phyloP scores from a whole-genome alignment of 495 filamentous ascomycete genomes.

The Annulohypoxylon stygium region DNA sequence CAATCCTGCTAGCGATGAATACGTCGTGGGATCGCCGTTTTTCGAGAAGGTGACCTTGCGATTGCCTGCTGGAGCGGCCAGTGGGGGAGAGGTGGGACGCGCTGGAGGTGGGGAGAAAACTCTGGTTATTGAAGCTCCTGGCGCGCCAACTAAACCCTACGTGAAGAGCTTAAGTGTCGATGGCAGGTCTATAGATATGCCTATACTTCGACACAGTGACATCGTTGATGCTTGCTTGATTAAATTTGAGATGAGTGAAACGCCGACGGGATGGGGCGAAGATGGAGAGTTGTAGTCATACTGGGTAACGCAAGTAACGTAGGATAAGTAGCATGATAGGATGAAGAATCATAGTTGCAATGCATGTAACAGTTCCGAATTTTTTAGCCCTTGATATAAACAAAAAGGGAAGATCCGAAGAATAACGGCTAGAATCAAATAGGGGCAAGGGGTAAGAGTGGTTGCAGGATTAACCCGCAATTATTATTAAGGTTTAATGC shows the following conservation, averaged over 20 bases:
- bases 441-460: neutral
- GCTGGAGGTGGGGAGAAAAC: constrained; percentile 24
- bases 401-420: neutral
- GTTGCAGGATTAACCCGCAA: constrained; percentile 3
- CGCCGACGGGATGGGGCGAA: constrained; percentile 47
- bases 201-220: constrained; percentile 47
- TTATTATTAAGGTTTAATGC: neutral
- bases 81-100: constrained; percentile 32
- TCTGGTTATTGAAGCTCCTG: constrained; percentile 47
- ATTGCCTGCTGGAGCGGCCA: constrained; percentile 39
- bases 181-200: constrained; percentile 38
- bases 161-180: constrained; percentile 49
- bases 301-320: neutral
- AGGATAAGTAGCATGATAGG: neutral
- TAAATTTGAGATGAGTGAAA: constrained; percentile 50
- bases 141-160: constrained; percentile 43
- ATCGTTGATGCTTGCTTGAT: constrained; percentile 46
- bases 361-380: neutral
- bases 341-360: neutral
- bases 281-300: constrained; percentile 27
- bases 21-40: constrained; percentile 50
- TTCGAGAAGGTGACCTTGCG: constrained; percentile 48
- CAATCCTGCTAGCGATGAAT: constrained; percentile 49
- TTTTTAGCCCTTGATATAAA: neutral
- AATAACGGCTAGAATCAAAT: neutral